phyloP scores from a whole-genome alignment of 345 rosid species.

The Zanthoxylum bungeanum region DNA sequence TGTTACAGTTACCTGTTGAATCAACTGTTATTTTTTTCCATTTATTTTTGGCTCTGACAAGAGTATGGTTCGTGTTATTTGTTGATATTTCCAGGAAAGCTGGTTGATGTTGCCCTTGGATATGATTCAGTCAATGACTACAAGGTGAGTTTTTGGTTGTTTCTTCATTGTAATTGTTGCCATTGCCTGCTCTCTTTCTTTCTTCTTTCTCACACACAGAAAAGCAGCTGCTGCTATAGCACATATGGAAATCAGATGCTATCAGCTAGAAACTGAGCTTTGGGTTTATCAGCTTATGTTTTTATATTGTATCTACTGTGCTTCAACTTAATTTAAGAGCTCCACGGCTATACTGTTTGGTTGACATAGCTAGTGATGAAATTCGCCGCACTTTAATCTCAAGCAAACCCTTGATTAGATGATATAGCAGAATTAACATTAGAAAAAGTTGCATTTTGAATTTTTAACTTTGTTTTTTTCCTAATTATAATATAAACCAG shows the following conservation, averaged over 20 bases:
- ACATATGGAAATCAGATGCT: neutral
- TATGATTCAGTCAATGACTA: constrained; percentile 62
- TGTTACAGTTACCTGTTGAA: neutral
- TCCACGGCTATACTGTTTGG: neutral
- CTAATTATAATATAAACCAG: no score
- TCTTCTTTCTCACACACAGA: neutral
- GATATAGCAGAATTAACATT: neutral
- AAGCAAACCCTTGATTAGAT: no score
- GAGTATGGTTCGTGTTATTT: constrained; percentile 2
- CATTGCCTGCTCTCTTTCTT: neutral
- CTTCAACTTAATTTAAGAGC: neutral
- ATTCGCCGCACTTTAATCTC: no score
- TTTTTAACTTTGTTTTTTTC: neutral
- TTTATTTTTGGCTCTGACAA: no score
- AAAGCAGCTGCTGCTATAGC: neutral
- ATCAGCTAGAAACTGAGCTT: neutral
- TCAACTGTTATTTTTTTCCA: no score
- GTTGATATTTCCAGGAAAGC: constrained; percentile 52
- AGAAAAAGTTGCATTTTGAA: neutral
- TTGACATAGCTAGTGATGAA: no score
- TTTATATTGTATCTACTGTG: neutral
- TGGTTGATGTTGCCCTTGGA: constrained; percentile 71
- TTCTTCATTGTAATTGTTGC: no score
- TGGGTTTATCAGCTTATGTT: constrained; percentile 1
- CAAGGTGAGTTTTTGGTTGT: constrained; percentile 38